phyloP scores from a whole-genome alignment of 2,329 filamentous ascomycete genomes.

The Metarhizium album region DNA sequence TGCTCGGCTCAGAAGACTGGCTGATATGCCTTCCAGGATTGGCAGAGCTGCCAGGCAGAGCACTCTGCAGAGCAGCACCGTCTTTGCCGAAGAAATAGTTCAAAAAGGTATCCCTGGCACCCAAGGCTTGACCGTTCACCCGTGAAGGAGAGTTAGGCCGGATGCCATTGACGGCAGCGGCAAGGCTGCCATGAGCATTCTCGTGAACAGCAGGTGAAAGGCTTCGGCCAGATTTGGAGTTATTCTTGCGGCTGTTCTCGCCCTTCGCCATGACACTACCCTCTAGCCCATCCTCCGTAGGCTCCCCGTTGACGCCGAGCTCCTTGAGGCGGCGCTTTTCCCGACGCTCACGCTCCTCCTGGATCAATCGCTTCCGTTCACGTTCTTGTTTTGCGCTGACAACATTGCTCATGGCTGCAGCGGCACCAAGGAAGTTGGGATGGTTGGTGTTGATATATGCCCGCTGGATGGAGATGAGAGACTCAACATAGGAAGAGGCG shows the following conservation, averaged over 20 bases:
- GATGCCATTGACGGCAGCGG: constrained; percentile 55
- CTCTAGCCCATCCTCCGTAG: constrained; percentile 55
- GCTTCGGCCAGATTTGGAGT: constrained; percentile 49
- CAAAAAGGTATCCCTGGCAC: constrained; percentile 78
- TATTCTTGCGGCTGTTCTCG: constrained; percentile 32
- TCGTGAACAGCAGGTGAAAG: constrained; percentile 72
- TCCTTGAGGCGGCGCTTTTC: constrained; percentile 79
- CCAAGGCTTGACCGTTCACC: constrained; percentile 47
- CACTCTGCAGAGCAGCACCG: constrained; percentile 37
- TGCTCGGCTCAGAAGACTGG: constrained; percentile 68
- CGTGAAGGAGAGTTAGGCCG: constrained; percentile 33
- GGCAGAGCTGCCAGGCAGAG: constrained; percentile 23
- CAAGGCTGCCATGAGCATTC: constrained; percentile 49
- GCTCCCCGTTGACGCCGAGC: constrained; percentile 69
- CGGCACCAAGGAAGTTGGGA: constrained; percentile 93
- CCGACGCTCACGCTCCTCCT: constrained; percentile 77
- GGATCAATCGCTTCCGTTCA: constrained; percentile 68
- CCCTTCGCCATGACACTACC: constrained; percentile 36
- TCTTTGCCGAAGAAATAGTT: constrained; percentile 99
- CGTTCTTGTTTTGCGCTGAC: constrained; percentile 91
- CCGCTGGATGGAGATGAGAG: constrained; percentile 90
- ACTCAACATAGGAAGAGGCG: constrained; percentile 84
- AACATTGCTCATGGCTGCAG: constrained; percentile 94
- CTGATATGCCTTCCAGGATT: constrained; percentile 54
- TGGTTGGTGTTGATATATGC: constrained; percentile 99